Base-by-base conservation (phyloP, 345 rosid genomes). In the Salix purpurea region DNA sequence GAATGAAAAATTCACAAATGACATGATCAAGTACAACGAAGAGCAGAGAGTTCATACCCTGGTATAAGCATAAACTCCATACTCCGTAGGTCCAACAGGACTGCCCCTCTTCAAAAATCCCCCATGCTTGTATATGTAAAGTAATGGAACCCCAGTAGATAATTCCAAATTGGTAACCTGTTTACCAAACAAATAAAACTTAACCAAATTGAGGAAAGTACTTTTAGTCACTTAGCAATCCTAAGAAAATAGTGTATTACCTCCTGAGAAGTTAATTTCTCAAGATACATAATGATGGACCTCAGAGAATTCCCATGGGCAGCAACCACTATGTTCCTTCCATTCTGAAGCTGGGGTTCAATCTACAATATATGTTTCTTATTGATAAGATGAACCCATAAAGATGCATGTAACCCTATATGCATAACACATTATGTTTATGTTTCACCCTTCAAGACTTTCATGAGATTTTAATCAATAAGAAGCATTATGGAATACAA, bases 241-340 rank as follows among this genome's bases (percentile, higher is more conserved):
- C 37, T 60, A 71, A 34, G 26, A 16, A 21, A 64, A 5, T 2
- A 65, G 74, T 18, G 2, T 52, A 68, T 83, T 62, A 94, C 98
- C 96, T 95, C 99, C 75, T 91, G 93, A 78, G 98, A 91, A 75
- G 98, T 93, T 87, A 96, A 85, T 77, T 88, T 85, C 86, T 96
- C 99, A 36, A 96, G 99, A 85, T 92, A 92, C 99, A 96, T 96
- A 48, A 96, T 96, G 78, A 96, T 91, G 77, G 99, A 93, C 80
- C 98, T 85, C 78, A 96, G 75, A 2, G 98, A 96, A 81, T 96
- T 93, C 71, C 98, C 98, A 40, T 96, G 98, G 80, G 99, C 99
- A 68, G 97, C 96, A 84, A 96, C 88, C 97, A 96, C 83, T 60
- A 90, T 86, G 66, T 96, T 87, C 85, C 91, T 93, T 73, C 99